phyloP scores from a whole-genome alignment of 2,329 filamentous ascomycete genomes.

The Dactylellina drechsleri region DNA sequence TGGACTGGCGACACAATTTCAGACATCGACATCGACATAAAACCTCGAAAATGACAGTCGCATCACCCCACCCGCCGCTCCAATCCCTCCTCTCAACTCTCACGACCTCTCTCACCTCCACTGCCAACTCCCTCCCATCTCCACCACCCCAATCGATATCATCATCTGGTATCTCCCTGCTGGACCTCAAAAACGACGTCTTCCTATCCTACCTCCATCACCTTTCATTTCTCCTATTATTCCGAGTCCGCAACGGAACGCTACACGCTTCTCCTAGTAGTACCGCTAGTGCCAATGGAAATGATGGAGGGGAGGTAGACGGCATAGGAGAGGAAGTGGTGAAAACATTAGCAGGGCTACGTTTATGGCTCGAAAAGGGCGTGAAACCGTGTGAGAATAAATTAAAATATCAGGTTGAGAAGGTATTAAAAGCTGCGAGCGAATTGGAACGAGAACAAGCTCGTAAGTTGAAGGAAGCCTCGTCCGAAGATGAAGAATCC shows the following conservation, averaged over 20 bases:
- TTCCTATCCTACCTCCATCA: constrained; percentile 95
- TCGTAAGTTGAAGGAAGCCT: constrained; percentile 59
- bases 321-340: constrained; percentile 74
- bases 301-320: constrained; percentile 60
- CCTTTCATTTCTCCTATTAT: constrained; percentile 83
- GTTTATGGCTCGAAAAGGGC: constrained; percentile 93
- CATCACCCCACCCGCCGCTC: constrained; percentile 16
- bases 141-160: constrained; percentile 73
- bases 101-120: constrained; percentile 40
- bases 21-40: not conserved
- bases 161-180: constrained; percentile 87
- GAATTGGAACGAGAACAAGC: constrained; percentile 69
- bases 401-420: constrained; percentile 94
- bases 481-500: constrained; percentile 60
- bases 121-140: constrained; percentile 61
- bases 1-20: not conserved
- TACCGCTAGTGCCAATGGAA: not conserved
- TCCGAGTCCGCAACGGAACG: constrained; percentile 73
- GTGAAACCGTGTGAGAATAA: constrained; percentile 88
- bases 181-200: constrained; percentile 97
- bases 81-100: constrained; percentile 36
- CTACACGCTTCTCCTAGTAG: constrained; percentile 8
- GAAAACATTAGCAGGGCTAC: constrained; percentile 86
- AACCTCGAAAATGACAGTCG: constrained; percentile 27
- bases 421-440: constrained; percentile 87